Evolutionary conservation across 192 early-diverging fungal genomes (phyloP), one percentile per base, ranked within the genome.

Genomic region (Lunasporangiospora selenospora): DNA sequence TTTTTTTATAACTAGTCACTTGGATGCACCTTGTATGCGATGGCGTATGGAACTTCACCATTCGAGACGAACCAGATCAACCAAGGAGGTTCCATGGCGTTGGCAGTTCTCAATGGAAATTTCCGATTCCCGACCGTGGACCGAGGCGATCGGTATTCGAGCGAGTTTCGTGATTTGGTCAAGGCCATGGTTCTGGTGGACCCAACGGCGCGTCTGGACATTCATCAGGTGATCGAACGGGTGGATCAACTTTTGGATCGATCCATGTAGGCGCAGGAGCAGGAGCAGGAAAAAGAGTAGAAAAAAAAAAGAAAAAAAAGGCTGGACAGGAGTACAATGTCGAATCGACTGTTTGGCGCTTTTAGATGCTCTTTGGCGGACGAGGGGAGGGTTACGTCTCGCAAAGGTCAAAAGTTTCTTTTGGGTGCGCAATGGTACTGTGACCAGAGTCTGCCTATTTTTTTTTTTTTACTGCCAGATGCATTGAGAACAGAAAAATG

Each of bases 11-110:
- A 41, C 5, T 58, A 83, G 81, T 80, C 87, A 3, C 75, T 92
- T 10, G 91, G 91, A 5, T 90, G 89, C 54, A 83, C 86, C 5
- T 54, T 90, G 30, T 92, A 88, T 60, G 88, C 88, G 2, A 81
- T 92, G 77, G 88, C 89, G 0, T 90, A 83, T 57, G 83, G 83
- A 6, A 71, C 78, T 31, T 87, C 88, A 30, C 91, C 91, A 0
- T 92, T 92, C 57, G 91, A 90, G 49, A 76, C 81, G 29, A 85
- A 84, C 40, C 56, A 77, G 55, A 85, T 75, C 52, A 86, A 87
- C 10, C 86, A 87, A 36, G 89, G 89, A 50, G 88, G 89, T 0
- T 89, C 88, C 0, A 87, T 90, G 23, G 83, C 84, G 8, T 78
- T 92, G 52, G 91, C 91, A 8, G 91, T 89, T 1, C 61, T 90